These are phyloP conservation scores for Vigna trinervia DNA, from an alignment of 306 rosid species.

Conservation along the genomic window DNA sequence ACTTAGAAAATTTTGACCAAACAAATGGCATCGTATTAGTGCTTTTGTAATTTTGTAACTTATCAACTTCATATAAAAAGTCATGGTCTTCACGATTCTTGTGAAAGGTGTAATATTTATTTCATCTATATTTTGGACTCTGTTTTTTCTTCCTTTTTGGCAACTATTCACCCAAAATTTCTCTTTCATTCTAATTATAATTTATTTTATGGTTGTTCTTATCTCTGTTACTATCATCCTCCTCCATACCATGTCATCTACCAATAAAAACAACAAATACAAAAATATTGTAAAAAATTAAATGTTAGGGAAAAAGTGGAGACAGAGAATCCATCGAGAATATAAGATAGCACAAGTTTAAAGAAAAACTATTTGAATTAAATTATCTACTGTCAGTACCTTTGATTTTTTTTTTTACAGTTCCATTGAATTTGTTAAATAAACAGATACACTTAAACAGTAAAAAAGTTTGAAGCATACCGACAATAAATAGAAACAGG, in stretches of 20 bases:
- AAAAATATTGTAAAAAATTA: neutral
- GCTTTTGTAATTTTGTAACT: neutral
- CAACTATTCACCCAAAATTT: neutral
- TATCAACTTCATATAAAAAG: neutral
- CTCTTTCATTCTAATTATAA: neutral
- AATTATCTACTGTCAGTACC: neutral
- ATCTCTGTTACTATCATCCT: neutral
- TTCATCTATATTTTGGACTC: neutral
- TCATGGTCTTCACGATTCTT: neutral
- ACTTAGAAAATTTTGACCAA: neutral
- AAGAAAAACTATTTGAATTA: too few species aligned
- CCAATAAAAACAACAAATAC: neutral
- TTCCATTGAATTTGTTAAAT: too few species aligned
- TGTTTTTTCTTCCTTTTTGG: neutral
- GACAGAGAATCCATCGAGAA: neutral
- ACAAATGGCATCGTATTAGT: neutral
- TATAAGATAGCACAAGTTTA: neutral
- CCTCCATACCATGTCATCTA: neutral
- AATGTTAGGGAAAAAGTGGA: neutral
- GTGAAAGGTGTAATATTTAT: neutral
- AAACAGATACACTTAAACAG: neutral
- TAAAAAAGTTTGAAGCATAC: neutral
- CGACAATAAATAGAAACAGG: neutral
- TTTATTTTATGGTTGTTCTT: neutral
- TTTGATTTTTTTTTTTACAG: too few species aligned